Evolutionary conservation across 257 asterid genomes (phyloP), one percentile per base, ranked within the genome.

Genomic region (Cordia subcordata): DNA sequence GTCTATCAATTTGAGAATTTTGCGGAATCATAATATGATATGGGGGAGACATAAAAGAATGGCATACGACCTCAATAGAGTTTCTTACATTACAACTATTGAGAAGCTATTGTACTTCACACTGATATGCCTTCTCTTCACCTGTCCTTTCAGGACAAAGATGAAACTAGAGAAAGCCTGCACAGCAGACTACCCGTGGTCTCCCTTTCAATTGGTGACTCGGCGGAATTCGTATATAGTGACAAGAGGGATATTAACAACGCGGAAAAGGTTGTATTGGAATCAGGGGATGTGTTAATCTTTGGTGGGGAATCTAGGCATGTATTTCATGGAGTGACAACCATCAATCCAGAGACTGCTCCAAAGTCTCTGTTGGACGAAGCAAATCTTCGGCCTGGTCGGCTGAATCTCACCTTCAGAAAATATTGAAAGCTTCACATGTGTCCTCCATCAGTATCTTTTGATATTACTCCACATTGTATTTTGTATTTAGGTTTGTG

Each of bases 231-330:
- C 71, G 70, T 78, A 14, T 83, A 46, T 56, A 81, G 89, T 59
- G 90, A 75, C 16, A 62, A 75, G 68, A 72, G 79, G 70, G 86
- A 80, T 60, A 52, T 77, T 23, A 79, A 69, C 60, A 65, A 68
- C 63, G 85, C 79, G 16, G 71, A 77, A 5, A 74, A 78, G 63
- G 61, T 86, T 13, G 8, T 20, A 8, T 66, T 88, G 56, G 85
- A 80, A 66, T 88, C 96, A 13, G 96, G 96, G 53, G 96, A 88
- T 61, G 96, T 84, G 52, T 66, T 88, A 70, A 69, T 88, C 56
- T 88, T 86, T 63, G 96, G 95, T 60, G 95, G 94, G 55, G 55
- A 74, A 58, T 77, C 96, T n/a, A 80, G 94, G 72, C 77, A 50
- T 62, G 74, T 89, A 44, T 89, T 67, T 68, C 95, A 89, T 60